Conservation (phyloP, 768 basidiomycete genomes). For the Tephrocybe rancida region DNA sequence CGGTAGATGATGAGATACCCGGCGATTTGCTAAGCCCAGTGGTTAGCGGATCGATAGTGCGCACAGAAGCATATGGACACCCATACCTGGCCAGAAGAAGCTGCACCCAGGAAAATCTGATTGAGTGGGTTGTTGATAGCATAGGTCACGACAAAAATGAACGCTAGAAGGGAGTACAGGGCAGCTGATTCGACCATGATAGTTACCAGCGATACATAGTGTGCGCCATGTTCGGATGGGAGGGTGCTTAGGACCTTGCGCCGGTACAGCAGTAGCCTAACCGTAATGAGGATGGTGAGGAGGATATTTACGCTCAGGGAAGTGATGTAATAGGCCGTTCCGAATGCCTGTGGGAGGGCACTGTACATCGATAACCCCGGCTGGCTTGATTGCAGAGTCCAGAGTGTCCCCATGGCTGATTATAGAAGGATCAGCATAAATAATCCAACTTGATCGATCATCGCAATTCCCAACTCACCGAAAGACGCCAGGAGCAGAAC, state of each 20-base stretch:
- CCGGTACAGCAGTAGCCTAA: conserved; percentile 30
- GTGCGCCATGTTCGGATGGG: conserved; percentile 27
- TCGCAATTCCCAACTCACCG: conserved; percentile 4
- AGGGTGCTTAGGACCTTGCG: conserved; percentile 24
- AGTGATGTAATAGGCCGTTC: conserved; percentile 30
- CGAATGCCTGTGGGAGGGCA: conserved; percentile 23
- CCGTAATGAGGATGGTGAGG: conserved; percentile 31
- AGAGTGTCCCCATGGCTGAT: conserved; percentile 35
- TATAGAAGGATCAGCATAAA: neutral
- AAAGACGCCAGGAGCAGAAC: conserved; percentile 31
- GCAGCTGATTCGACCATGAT: conserved; percentile 40
- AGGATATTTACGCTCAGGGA: conserved; percentile 34
- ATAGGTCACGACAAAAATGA: conserved; percentile 34
- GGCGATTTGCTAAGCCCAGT: conserved; percentile 41
- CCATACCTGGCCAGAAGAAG: conserved; percentile 30
- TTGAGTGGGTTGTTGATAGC: conserved; percentile 32
- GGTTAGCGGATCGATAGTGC: neutral
- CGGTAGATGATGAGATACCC: conserved; percentile 50
- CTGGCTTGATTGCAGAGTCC: conserved; percentile 35
- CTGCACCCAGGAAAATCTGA: conserved; percentile 30
- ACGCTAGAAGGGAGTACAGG: conserved; percentile 31
- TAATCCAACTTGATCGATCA: neutral
- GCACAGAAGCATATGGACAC: neutral
- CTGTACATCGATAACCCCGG: conserved; percentile 32
- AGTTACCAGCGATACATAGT: conserved; percentile 31